Conservation (phyloP, 768 basidiomycete genomes). For the Lanmaoa pseudosensibilis region DNA sequence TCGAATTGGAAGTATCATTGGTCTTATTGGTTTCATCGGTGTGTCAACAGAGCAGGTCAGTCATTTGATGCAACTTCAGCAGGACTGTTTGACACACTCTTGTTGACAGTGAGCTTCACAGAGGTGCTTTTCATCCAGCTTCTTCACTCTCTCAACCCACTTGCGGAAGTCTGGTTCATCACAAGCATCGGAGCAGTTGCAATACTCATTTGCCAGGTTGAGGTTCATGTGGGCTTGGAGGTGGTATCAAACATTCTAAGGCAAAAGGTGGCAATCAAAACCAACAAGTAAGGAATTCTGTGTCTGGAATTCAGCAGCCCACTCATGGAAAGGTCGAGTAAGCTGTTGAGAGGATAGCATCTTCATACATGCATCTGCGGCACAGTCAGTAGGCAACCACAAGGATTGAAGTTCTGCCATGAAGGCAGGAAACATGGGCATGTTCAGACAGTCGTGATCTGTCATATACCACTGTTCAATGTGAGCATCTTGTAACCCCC, state of each 20-base stretch:
- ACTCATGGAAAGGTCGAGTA: background rate
- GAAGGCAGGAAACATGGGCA: background rate
- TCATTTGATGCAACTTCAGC: too few relatives aligned
- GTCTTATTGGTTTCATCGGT: too few relatives aligned
- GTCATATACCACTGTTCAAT: slow-evolving; percentile 9
- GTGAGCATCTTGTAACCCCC: background rate
- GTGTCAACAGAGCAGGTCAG: too few relatives aligned
- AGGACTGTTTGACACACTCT: too few relatives aligned
- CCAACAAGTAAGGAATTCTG: background rate
- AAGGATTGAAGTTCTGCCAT: background rate
- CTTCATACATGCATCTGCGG: background rate
- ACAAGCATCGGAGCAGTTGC: background rate
- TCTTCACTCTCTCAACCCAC: background rate
- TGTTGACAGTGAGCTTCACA: too few relatives aligned
- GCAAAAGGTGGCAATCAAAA: background rate
- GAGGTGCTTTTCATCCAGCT: too few relatives aligned
- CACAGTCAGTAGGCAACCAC: slow-evolving; percentile 7
- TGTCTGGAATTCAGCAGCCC: too few relatives aligned
- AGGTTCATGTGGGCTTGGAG: background rate
- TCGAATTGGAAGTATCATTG: too few relatives aligned
- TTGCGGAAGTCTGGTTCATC: background rate
- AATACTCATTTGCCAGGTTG: background rate
- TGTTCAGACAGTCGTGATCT: background rate
- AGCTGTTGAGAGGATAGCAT: background rate
- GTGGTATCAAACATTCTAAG: background rate